These are phyloP conservation scores for Cytospora chrysosperma DNA, from an alignment of 2,329 filamentous ascomycete genomes.

Conservation along the genomic window DNA sequence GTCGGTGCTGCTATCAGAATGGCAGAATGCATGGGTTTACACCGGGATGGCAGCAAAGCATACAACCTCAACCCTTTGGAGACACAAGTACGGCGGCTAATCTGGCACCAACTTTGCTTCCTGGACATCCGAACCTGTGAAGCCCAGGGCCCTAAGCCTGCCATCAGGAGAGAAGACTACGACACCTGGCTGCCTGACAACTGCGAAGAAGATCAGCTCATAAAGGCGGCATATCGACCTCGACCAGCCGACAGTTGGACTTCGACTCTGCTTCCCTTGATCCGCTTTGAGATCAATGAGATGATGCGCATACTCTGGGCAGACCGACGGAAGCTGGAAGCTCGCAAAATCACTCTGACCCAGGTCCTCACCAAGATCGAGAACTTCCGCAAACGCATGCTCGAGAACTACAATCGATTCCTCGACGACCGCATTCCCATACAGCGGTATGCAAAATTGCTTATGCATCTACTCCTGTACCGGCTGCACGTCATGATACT, in stretches of 20 bases:
- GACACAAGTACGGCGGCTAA: conserved; percentile 66
- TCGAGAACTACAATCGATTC: conserved; percentile 63
- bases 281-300: conserved; percentile 72
- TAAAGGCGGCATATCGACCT: conserved; percentile 38
- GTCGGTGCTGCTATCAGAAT: conserved; percentile 70
- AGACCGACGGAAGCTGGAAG: conserved; percentile 66
- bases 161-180: conserved; percentile 72
- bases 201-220: conserved; percentile 65
- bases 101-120: conserved; percentile 79
- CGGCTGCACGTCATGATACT: conserved; percentile 66
- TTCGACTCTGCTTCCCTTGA: conserved; percentile 63
- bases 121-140: conserved; percentile 74
- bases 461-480: conserved; percentile 63
- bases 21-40: conserved; percentile 75
- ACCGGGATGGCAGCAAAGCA: conserved; percentile 62
- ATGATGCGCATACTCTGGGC: conserved; percentile 69
- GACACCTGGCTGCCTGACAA: conserved; percentile 72
- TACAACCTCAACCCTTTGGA: conserved; percentile 68
- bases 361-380: conserved; percentile 67
- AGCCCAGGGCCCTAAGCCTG: conserved; percentile 68
- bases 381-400: conserved; percentile 63
- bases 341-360: conserved; percentile 59
- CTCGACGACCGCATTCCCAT: conserved; percentile 59
- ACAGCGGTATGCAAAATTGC: conserved; percentile 61
- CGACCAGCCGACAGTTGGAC: conserved; percentile 59